A percentile compares a stretch with the other conserved stretches of the same genome.
phyloP scores from a whole-genome alignment of 306 rosid genomes.

The Fragaria vesca region DNA sequence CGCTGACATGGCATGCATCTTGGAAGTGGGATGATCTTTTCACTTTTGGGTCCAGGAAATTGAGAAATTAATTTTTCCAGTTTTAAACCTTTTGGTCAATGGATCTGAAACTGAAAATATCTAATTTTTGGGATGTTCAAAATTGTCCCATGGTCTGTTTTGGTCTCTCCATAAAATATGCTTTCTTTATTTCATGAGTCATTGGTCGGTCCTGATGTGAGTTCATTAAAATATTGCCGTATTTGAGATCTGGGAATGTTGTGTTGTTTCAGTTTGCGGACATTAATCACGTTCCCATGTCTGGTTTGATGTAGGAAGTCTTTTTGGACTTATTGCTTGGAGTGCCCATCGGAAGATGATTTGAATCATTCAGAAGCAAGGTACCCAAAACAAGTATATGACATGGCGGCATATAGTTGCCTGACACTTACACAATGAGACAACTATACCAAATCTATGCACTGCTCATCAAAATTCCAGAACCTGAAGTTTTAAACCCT shows the following conservation, averaged over 20 bases:
- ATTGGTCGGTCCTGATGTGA: background rate
- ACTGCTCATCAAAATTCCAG: conserved; percentile 48
- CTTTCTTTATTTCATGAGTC: background rate
- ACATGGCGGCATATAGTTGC: background rate
- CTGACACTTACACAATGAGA: background rate
- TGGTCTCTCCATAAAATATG: background rate
- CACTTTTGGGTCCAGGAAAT: background rate
- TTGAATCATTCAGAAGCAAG: conserved; percentile 63
- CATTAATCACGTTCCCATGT: conserved; percentile 6
- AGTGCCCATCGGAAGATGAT: conserved; percentile 91
- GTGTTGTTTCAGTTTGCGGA: background rate
- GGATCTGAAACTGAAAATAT: background rate
- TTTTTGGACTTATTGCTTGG: conserved; percentile 89
- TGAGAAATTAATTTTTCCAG: background rate
- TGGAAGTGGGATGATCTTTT: background rate
- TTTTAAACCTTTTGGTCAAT: background rate
- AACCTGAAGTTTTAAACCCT: conserved; percentile 45
- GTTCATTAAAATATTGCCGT: background rate
- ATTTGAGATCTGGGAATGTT: background rate
- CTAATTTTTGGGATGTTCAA: background rate
- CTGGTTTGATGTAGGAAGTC: conserved; percentile 68
- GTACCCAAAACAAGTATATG: background rate
- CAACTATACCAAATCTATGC: conserved; percentile 45
- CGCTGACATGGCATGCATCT: conserved; percentile 7
- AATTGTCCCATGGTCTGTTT: background rate